A percentile compares a stretch with the other conserved stretches of the same genome.
Evolutionary conservation across 305 asterid genomes (phyloP).

Genomic region (Rubia tinctorum): DNA sequence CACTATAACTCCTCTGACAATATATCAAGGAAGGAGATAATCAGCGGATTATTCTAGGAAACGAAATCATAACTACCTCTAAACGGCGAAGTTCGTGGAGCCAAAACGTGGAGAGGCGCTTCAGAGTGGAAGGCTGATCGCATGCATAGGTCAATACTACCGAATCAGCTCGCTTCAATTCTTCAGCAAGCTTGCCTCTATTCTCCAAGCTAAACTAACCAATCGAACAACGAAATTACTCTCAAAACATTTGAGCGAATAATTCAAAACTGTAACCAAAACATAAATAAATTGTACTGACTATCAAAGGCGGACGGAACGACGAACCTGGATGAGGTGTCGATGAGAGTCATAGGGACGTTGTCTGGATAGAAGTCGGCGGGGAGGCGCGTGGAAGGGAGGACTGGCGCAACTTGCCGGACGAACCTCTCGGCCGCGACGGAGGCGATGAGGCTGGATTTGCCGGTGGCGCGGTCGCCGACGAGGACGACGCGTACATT

Average conservation of each 20-base stretch:
- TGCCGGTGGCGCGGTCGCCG: slow-evolving; percentile 95
- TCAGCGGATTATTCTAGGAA: not conserved
- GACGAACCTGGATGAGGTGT: slow-evolving; percentile 83
- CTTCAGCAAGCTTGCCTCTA: slow-evolving; percentile 89
- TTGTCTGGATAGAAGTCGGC: slow-evolving; percentile 89
- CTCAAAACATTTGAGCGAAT: not conserved
- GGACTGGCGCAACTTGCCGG: slow-evolving; percentile 79
- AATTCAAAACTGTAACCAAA: not conserved
- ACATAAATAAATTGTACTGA: not conserved
- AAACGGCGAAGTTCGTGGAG: slow-evolving; percentile 84
- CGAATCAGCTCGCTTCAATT: slow-evolving; percentile 92
- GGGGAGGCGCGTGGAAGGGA: slow-evolving; percentile 93
- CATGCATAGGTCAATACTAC: slow-evolving; percentile 94
- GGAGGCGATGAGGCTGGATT: slow-evolving; percentile 94
- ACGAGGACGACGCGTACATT: slow-evolving; percentile 83
- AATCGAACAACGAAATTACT: not conserved
- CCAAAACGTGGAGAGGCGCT: slow-evolving; percentile 91
- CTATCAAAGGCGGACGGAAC: not conserved
- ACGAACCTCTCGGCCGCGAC: slow-evolving; percentile 85
- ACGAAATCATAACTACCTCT: slow-evolving; percentile 47
- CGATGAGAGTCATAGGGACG: slow-evolving; percentile 77
- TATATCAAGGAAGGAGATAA: not conserved
- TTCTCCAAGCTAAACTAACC: slow-evolving; percentile 76
- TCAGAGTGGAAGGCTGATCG: slow-evolving; percentile 81
- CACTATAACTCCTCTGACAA: not conserved